phyloP scores from a whole-genome alignment of 345 rosid genomes.

The Trapa incisa region DNA sequence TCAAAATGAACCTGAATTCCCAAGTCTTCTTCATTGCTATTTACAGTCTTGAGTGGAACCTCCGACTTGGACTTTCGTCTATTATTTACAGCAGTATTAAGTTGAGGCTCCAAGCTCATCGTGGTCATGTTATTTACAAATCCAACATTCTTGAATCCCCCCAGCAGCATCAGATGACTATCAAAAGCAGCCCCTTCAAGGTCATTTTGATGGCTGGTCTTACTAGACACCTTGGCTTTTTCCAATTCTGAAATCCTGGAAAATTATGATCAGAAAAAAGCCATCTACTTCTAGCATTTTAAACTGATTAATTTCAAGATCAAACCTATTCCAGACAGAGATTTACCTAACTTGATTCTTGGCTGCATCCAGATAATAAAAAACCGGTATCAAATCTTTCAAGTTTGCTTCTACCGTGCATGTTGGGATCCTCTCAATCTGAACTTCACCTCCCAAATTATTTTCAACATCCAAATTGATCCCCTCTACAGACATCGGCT shows the following conservation, averaged over 20 bases:
- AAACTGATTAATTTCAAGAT: neutral
- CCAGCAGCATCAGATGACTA: conserved; percentile 18
- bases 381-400: conserved; percentile 56
- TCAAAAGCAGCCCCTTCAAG: conserved; percentile 21
- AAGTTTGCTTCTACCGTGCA: conserved; percentile 52
- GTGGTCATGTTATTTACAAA: conserved; percentile 31
- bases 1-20: conserved; percentile 42
- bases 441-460: conserved; percentile 48
- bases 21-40: conserved; percentile 33
- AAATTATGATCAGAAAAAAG: neutral
- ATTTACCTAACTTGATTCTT: conserved; percentile 33
- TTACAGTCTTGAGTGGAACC: conserved; percentile 47
- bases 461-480: conserved; percentile 22
- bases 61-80: conserved; percentile 35
- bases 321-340: neutral
- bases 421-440: conserved; percentile 51
- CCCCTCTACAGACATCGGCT: conserved; percentile 28
- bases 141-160: conserved; percentile 18
- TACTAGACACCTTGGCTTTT: conserved; percentile 18
- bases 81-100: conserved; percentile 38
- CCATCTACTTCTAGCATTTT: neutral
- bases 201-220: conserved; percentile 27
- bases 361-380: conserved; percentile 35
- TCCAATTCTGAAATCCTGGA: conserved; percentile 27
- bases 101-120: conserved; percentile 18